Evolutionary conservation across 2,329 filamentous ascomycete genomes (phyloP).

Genomic region (Domatiomyces globalis): DNA sequence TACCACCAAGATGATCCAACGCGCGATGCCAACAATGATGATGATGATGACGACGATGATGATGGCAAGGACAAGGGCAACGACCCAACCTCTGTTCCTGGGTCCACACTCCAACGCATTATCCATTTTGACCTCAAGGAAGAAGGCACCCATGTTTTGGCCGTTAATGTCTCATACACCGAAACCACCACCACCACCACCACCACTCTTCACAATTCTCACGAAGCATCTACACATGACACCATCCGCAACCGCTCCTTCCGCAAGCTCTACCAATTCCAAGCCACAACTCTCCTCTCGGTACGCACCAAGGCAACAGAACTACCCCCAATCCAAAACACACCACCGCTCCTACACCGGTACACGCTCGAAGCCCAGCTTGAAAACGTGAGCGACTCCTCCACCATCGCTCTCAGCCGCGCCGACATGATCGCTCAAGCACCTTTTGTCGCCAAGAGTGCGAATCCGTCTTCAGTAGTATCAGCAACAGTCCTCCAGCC

Average conservation of each 20-base stretch:
- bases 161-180: conserved; percentile 86
- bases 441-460: conserved; percentile 36
- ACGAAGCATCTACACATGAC: conserved; percentile 77
- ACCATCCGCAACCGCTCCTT: conserved; percentile 64
- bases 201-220: conserved; percentile 37
- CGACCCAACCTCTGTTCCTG: conserved; percentile 27
- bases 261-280: conserved; percentile 90
- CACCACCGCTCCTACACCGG: conserved; percentile 27
- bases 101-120: conserved; percentile 63
- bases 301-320: conserved; percentile 79
- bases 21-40: conserved; percentile 5
- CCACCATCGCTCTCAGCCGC: conserved; percentile 55
- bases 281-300: conserved; percentile 76
- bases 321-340: conserved; percentile 35
- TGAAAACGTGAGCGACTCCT: conserved; percentile 80
- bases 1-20: conserved; percentile 16
- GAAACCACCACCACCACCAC: conserved; percentile 51
- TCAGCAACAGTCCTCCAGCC: conserved; percentile 36
- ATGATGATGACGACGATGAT: conserved; percentile 6
- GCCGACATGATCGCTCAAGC: conserved; percentile 9
- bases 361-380: conserved; percentile 88
- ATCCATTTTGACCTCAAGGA: conserved; percentile 81
- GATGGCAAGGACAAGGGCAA: background rate
- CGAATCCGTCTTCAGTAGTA: conserved; percentile 41
- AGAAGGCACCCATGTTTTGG: conserved; percentile 84